Percentiles rank a stretch among this genome's conserved stretches.
These are phyloP conservation scores for Diddensiella transvaalensis DNA, from an alignment of 805 yeast species.

Conservation along the genomic window DNA sequence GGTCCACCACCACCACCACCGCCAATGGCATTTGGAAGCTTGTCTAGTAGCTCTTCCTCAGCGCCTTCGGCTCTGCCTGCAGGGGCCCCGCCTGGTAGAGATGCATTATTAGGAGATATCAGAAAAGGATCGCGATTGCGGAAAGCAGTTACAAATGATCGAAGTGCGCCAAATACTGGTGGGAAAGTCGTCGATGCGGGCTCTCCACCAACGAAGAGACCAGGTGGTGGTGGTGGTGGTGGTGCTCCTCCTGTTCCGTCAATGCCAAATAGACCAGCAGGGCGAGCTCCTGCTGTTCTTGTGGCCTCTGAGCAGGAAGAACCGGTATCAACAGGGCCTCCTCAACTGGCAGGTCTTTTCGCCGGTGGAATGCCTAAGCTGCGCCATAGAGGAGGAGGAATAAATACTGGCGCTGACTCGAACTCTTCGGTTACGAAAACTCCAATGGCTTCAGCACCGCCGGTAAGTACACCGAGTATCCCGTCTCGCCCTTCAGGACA, in stretches of 20 bases:
- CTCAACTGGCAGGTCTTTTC: constrained; percentile 56
- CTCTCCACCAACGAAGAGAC: constrained; percentile 12
- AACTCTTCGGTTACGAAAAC: constrained; percentile 8
- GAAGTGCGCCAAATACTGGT: constrained; percentile 58
- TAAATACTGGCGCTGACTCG: constrained; percentile 19
- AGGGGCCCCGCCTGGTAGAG: constrained; percentile 32
- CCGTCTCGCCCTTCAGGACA: constrained; percentile 21
- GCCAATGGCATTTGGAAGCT: constrained; percentile 29
- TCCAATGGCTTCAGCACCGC: constrained; percentile 16
- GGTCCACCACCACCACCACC: constrained; percentile 36
- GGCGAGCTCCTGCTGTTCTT: constrained; percentile 29
- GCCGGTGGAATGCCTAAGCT: constrained; percentile 81
- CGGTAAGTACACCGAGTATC: constrained; percentile 14
- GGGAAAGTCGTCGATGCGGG: constrained; percentile 35
- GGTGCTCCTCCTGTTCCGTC: constrained; percentile 29
- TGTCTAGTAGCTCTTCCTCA: constrained; percentile 22
- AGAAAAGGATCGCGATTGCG: constrained; percentile 62
- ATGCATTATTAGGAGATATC: constrained; percentile 70
- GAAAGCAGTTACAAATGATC: constrained; percentile 60
- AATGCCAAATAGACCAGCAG: constrained; percentile 21
- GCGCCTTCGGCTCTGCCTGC: constrained; percentile 30
- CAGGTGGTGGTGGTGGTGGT: constrained; percentile 15
- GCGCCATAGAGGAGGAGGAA: constrained; percentile 42
- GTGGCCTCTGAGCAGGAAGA: constrained; percentile 28
- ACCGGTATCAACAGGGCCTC: constrained; percentile 29